These are phyloP conservation scores for Fusarium algeriense DNA, from an alignment of 2,329 filamentous ascomycete species.

Conservation along the genomic window DNA sequence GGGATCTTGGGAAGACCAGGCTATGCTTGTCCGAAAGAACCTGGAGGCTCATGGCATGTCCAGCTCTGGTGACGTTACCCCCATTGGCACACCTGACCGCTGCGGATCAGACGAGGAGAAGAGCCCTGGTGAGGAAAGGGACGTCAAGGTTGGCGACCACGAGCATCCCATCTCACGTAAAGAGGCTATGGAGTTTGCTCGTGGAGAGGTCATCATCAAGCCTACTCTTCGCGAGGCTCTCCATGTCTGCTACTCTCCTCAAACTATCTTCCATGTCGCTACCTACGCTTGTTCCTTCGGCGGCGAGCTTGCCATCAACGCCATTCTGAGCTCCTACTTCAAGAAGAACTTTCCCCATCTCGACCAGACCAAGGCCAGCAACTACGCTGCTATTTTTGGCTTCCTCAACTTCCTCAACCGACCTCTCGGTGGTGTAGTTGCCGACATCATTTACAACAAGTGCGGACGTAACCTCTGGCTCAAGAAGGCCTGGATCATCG, in stretches of 20 bases:
- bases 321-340: slow-evolving; percentile 70
- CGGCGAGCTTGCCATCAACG: slow-evolving; percentile 72
- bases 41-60: slow-evolving; percentile 60
- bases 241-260: slow-evolving; percentile 62
- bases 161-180: slow-evolving; percentile 62
- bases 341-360: slow-evolving; percentile 69
- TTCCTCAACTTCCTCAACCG: slow-evolving; percentile 78
- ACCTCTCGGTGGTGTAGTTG: slow-evolving; percentile 71
- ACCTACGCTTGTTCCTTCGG: slow-evolving; percentile 75
- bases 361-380: slow-evolving; percentile 66
- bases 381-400: slow-evolving; percentile 79
- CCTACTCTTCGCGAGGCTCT: slow-evolving; percentile 66
- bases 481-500: slow-evolving; percentile 61
- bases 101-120: slow-evolving; percentile 52
- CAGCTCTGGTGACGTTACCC: slow-evolving; percentile 60
- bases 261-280: slow-evolving; percentile 66
- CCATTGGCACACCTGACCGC: slow-evolving; percentile 60
- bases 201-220: slow-evolving; percentile 65
- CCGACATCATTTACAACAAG: slow-evolving; percentile 63
- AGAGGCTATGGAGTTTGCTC: slow-evolving; percentile 67
- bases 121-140: slow-evolving; percentile 52
- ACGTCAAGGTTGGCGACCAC: slow-evolving; percentile 54
- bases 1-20: slow-evolving; percentile 83
- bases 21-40: slow-evolving; percentile 67
- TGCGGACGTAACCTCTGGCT: slow-evolving; percentile 52